Percentiles rank a stretch among this genome's conserved stretches.
phyloP scores from a whole-genome alignment of 495 filamentous ascomycete genomes.

The Aspergillus cavernicola region DNA sequence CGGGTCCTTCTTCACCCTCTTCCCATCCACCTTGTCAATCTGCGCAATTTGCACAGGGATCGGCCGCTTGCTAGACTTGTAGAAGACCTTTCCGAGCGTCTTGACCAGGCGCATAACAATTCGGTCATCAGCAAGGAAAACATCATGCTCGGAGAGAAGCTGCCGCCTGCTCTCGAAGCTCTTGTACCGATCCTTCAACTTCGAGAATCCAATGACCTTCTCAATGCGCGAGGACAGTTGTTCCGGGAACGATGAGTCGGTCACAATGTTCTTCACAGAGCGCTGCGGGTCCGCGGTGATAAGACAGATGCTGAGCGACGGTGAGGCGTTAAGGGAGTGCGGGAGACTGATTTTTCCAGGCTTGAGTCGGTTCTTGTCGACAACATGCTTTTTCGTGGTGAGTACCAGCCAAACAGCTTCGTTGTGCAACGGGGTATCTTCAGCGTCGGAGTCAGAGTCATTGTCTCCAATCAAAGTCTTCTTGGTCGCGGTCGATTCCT shows the following conservation, averaged over 20 bases:
- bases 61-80: slow-evolving; percentile 78
- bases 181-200: slow-evolving; percentile 82
- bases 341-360: slow-evolving; percentile 65
- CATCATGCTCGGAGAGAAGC: slow-evolving; percentile 75
- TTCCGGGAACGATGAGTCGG: slow-evolving; percentile 68
- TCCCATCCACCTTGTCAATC: slow-evolving; percentile 62
- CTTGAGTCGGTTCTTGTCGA: slow-evolving; percentile 72
- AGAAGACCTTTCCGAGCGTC: slow-evolving; percentile 83
- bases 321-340: slow-evolving; percentile 62
- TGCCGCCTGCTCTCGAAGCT: slow-evolving; percentile 81
- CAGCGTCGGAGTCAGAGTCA: slow-evolving; percentile 46
- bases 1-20: slow-evolving; percentile 54
- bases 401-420: slow-evolving; percentile 79
- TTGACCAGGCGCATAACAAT: slow-evolving; percentile 73
- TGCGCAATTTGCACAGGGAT: slow-evolving; percentile 73
- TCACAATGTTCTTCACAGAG: slow-evolving; percentile 81
- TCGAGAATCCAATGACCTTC: slow-evolving; percentile 74
- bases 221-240: slow-evolving; percentile 68
- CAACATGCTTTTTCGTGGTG: slow-evolving; percentile 85
- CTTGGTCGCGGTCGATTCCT: slow-evolving; percentile 53
- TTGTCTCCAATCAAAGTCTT: slow-evolving; percentile 70
- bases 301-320: slow-evolving; percentile 69
- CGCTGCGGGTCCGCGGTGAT: slow-evolving; percentile 86
- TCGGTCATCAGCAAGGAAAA: slow-evolving; percentile 85
- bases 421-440: slow-evolving; percentile 43